phyloP scores from a whole-genome alignment of 1,284 basidiomycete species.

The Malassezia sympodialis region DNA sequence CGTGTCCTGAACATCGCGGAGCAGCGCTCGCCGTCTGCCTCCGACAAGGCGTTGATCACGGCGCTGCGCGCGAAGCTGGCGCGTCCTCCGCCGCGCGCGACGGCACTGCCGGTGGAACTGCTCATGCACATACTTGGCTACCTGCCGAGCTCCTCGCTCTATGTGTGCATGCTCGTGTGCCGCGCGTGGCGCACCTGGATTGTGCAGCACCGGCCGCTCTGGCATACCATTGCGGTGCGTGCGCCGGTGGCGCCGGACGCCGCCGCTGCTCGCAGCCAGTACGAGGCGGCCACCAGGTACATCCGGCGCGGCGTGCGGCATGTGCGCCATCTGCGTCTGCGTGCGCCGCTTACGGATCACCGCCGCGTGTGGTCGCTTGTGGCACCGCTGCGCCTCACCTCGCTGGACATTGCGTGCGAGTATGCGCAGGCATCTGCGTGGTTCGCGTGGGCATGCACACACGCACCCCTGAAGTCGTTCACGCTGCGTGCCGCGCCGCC shows the following conservation, averaged over 20 bases:
- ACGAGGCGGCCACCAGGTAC: neutral
- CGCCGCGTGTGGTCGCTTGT: neutral
- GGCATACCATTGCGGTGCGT: slow-evolving; percentile 10
- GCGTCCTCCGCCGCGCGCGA: neutral
- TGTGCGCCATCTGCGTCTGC: neutral
- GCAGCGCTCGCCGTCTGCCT: neutral
- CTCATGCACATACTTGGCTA: neutral
- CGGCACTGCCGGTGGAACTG: slow-evolving; percentile 3
- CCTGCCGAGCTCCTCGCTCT: slow-evolving; percentile 3
- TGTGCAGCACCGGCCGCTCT: neutral
- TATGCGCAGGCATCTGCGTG: neutral
- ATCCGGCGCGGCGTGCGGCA: neutral
- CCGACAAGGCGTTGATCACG: neutral
- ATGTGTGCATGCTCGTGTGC: neutral
- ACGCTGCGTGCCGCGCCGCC: neutral
- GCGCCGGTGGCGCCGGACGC: neutral
- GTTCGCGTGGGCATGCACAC: neutral
- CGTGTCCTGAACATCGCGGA: slow-evolving; percentile 1
- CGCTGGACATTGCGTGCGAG: slow-evolving; percentile 2
- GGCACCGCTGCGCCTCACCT: neutral
- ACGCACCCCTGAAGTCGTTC: neutral
- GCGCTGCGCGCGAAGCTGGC: neutral
- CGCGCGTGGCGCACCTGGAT: slow-evolving; percentile 2
- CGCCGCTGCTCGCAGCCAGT: neutral
- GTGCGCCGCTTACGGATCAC: slow-evolving; percentile 2